These are phyloP conservation scores for Candida freyschussii DNA, from an alignment of 1,139 yeast species.

Conservation along the genomic window DNA sequence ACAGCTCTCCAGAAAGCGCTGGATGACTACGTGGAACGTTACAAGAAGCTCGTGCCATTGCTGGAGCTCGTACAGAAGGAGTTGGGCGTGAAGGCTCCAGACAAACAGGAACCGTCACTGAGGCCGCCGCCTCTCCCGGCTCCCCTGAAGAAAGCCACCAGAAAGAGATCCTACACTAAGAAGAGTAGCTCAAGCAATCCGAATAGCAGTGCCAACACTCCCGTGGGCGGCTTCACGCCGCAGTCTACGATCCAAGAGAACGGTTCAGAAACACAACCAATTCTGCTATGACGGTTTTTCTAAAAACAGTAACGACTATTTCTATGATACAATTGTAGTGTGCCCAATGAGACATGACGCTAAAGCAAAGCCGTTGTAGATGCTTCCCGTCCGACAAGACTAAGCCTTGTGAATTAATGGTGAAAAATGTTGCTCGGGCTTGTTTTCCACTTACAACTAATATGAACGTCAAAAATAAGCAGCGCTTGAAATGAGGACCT, in stretches of 20 bases:
- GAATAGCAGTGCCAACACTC: constrained; percentile 11
- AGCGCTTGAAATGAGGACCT: no score
- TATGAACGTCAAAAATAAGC: no score
- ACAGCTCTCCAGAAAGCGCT: constrained; percentile 18
- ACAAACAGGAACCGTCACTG: constrained; percentile 19
- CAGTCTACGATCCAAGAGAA: constrained; percentile 10
- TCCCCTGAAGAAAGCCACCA: constrained; percentile 10
- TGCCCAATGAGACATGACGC: no score
- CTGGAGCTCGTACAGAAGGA: constrained; percentile 21
- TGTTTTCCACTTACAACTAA: no score
- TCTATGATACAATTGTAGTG: not conserved
- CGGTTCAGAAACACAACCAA: constrained; percentile 22
- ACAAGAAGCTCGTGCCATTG: constrained; percentile 23
- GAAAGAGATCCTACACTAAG: constrained; percentile 22
- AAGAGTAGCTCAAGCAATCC: no score
- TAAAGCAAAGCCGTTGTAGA: no score
- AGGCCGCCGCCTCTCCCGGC: constrained; percentile 12
- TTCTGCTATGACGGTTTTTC: constrained; percentile 12
- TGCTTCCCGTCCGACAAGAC: no score
- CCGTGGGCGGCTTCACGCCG: constrained; percentile 13
- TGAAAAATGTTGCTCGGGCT: no score
- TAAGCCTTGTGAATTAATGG: no score
- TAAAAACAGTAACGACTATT: not conserved
- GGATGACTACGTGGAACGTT: constrained; percentile 25
- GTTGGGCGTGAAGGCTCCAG: constrained; percentile 15